phyloP scores from a whole-genome alignment of 208 protist genomes.

The Trichomonas tenax region DNA sequence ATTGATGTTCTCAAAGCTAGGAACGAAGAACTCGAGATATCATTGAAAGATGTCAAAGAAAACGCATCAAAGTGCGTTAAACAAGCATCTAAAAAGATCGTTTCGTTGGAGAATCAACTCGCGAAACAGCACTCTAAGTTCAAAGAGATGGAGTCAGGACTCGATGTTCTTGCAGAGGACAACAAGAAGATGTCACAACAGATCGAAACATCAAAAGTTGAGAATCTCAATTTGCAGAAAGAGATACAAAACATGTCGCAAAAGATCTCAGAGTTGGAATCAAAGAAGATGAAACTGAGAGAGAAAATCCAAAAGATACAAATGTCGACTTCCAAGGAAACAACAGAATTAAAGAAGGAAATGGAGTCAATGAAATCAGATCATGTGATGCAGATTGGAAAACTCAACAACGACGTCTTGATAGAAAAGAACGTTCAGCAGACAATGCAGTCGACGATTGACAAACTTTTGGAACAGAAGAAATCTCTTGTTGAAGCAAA shows the following conservation, averaged over 20 bases:
- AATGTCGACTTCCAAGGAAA: neutral
- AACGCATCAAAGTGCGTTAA: neutral
- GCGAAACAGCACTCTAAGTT: neutral
- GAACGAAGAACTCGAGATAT: neutral
- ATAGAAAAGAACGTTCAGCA: neutral
- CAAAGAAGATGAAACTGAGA: neutral
- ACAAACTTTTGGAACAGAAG: neutral
- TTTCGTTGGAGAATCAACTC: neutral
- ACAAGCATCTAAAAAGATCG: neutral
- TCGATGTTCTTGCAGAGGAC: neutral
- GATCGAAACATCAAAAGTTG: neutral
- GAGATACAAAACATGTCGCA: neutral
- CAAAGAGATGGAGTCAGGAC: neutral
- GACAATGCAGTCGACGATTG: neutral
- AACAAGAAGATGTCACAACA: neutral
- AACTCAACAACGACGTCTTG: neutral
- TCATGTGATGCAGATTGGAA: neutral
- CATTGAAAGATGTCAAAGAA: neutral
- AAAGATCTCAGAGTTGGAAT: neutral
- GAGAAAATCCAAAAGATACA: neutral
- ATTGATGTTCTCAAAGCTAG: neutral
- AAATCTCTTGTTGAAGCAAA: neutral
- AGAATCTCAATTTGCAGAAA: neutral
- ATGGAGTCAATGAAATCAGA: neutral
- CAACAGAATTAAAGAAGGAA: neutral